Evolutionary conservation across 306 rosid genomes (phyloP), one percentile per base, ranked within the genome.

Genomic region (Vicia villosa): DNA sequence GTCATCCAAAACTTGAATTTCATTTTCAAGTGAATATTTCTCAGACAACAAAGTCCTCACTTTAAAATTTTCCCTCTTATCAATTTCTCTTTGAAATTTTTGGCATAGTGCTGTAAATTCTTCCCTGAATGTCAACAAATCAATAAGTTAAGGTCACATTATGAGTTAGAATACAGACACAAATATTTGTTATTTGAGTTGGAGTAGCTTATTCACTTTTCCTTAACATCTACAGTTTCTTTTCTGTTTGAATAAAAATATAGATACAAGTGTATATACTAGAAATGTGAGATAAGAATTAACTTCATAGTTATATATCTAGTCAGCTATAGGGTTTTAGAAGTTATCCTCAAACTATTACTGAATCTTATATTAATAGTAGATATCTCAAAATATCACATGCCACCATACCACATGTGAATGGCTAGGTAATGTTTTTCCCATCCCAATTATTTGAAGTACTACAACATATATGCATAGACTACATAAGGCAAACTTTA

Each of bases 81-180:
- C 86, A 69, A 86, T 74, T 54, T 77, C 92, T 77, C 55, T 76
- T 84, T 84, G 90, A 73, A 90, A 90, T 56, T 83, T 86, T 43
- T 83, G 67, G 80, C 95, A 84, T 2, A 47, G 45, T 47, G 74
- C 50, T 10, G 72, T 69, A 76, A 90, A 87, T 64, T 72, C 79
- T 73, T 84, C 88, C 75, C 96, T 90, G 72, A 66, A 59, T 20
- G 65, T 24, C 66, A 49, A 65, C 56, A 42, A 61, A 36, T 49
- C 57, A 63, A n/a, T 21, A 54, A 45, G 51, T 57, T 30, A 75
- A 38, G 19, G 55, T 19, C 69, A 69, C 68, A 72, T n/a, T 69
- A 68, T 3, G 4, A 3, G 16, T 38, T 20, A 37, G 13, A 46
- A 9, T 40, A 22, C 10, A 66, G 10, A 55, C 15, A 40, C 19